Conservation (phyloP, 225 moss, liverwort and hornwort species). For the Marchantia polymorpha region DNA sequence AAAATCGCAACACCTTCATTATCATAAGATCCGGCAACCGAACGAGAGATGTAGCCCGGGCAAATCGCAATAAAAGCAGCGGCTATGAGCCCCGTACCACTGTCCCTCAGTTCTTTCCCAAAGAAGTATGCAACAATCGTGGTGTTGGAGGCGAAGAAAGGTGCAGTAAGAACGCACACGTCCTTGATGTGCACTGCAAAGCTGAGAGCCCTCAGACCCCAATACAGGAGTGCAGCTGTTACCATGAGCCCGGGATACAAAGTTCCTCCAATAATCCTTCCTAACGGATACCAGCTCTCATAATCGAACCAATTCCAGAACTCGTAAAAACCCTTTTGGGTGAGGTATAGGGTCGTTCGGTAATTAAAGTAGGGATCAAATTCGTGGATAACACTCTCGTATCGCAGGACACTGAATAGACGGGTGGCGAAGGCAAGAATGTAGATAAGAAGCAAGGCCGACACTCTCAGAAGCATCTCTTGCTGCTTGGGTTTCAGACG, state of each 20-base stretch:
- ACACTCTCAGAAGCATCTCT: conserved; percentile 81
- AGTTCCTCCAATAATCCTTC: conserved; percentile 95
- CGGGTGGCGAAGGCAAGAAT: conserved; percentile 89
- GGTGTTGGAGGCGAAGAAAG: conserved; percentile 96
- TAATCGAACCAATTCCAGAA: conserved; percentile 99
- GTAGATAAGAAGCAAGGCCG: conserved; percentile 76
- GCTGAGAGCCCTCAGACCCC: conserved; percentile 71
- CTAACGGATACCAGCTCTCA: conserved; percentile 97
- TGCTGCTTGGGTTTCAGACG: conserved; percentile 90
- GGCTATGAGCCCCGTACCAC: conserved; percentile 81
- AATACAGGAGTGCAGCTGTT: conserved; percentile 87
- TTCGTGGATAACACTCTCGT: conserved; percentile 98
- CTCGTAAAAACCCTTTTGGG: conserved; percentile 94
- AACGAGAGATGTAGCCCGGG: conserved; percentile 95
- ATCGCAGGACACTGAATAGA: conserved; percentile 88
- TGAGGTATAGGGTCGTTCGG: conserved; percentile 88
- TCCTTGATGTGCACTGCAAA: conserved; percentile 90
- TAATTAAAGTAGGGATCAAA: conserved; percentile 99
- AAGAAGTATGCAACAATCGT: conserved; percentile 96
- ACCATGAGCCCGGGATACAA: conserved; percentile 98
- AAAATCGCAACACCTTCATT: conserved; percentile 98
- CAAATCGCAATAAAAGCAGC: conserved; percentile 94
- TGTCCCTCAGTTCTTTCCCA: conserved; percentile 87
- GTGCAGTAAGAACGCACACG: conserved; percentile 93
- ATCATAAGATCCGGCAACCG: conserved; percentile 95